Evolutionary conservation across 208 protist species (phyloP).

Genomic region (Trypanosoma brucei): DNA sequence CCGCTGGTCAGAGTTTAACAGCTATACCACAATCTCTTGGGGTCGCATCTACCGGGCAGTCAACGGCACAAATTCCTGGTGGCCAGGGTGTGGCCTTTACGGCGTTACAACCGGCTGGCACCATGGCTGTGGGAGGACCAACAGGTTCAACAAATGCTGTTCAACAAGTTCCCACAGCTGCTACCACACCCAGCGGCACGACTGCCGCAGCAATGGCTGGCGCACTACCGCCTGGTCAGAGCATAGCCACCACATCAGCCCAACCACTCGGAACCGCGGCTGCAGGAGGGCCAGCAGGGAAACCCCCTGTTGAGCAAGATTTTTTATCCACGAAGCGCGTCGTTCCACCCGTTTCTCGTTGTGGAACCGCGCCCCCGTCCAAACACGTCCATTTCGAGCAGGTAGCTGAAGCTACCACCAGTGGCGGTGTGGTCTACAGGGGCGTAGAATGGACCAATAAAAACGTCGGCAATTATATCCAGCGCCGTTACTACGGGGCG

Average conservation of each 20-base stretch:
- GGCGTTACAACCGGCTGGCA: neutral
- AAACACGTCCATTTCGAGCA: no score
- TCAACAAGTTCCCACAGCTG: no score
- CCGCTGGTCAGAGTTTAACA: neutral
- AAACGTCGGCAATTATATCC: conserved; percentile 85
- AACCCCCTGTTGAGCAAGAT: neutral
- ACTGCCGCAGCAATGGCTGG: no score
- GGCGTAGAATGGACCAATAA: conserved; percentile 72
- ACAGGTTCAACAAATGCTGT: neutral
- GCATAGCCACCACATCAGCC: no score
- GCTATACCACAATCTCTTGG: neutral
- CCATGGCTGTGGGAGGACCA: neutral
- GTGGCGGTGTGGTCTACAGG: conserved; percentile 14
- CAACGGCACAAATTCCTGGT: neutral
- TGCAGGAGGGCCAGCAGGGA: neutral
- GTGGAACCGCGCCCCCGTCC: no score
- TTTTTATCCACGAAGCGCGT: neutral
- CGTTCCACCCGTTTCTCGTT: no score
- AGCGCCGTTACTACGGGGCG: conserved; percentile 82
- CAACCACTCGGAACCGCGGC: no score
- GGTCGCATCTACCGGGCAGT: neutral
- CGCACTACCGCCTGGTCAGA: no score
- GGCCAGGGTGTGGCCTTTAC: neutral
- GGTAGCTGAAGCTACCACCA: neutral
- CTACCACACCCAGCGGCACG: no score